Conservation (phyloP, 306 rosid species). For the Gillenia trifoliata region DNA sequence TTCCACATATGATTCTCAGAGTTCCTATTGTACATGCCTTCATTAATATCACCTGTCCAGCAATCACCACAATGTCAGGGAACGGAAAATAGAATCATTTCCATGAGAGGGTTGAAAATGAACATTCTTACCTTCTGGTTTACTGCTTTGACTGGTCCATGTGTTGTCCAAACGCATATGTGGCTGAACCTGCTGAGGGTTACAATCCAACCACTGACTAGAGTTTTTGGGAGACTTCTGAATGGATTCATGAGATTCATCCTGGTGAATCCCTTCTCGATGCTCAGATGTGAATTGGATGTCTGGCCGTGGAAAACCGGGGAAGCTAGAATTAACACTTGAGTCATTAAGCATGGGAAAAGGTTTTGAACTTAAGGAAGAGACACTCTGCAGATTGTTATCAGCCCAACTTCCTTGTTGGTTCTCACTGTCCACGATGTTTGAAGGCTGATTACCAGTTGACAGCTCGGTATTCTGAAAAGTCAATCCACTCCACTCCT, state of each 20-base stretch:
- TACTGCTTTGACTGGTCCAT: constrained; percentile 31
- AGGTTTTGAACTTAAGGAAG: constrained; percentile 42
- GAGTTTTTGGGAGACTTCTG: constrained; percentile 28
- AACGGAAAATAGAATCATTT: not conserved
- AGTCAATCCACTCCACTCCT: constrained; percentile 66
- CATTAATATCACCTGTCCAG: constrained; percentile 36
- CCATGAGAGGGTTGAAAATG: not conserved
- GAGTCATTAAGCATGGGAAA: constrained; percentile 39
- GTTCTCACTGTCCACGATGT: constrained; percentile 43
- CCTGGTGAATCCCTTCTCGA: constrained; percentile 29
- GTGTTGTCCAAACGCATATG: constrained; percentile 24
- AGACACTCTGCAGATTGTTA: constrained; percentile 39
- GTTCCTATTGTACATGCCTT: constrained; percentile 26
- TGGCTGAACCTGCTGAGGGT: constrained; percentile 26
- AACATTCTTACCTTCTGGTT: constrained; percentile 35
- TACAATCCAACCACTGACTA: constrained; percentile 32
- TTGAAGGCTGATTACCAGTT: constrained; percentile 46
- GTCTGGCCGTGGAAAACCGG: constrained; percentile 46
- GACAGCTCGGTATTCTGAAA: constrained; percentile 53
- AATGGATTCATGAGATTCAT: constrained; percentile 36
- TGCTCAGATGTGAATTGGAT: constrained; percentile 31
- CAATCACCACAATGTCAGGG: constrained; percentile 16
- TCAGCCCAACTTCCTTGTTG: constrained; percentile 44
- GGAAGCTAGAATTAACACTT: constrained; percentile 36
- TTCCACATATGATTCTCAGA: constrained; percentile 27